A percentile compares a stretch with the other conserved stretches of the same genome.
phyloP scores from a whole-genome alignment of 352 stramenopile species.

The Pythium aristosporum region DNA sequence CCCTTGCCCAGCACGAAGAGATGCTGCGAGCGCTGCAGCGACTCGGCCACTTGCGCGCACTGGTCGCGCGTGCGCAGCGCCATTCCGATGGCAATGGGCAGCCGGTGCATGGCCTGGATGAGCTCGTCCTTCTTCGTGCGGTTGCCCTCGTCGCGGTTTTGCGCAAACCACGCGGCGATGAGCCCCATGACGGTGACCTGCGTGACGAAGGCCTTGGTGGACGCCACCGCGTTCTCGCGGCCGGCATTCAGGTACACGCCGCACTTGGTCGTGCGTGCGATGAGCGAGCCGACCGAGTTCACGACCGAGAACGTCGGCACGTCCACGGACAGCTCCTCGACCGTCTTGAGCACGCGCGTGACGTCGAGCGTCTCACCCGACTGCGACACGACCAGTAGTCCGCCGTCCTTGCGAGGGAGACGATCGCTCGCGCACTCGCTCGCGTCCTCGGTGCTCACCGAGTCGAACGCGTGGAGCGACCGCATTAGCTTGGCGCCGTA shows the following conservation, averaged over 20 bases:
- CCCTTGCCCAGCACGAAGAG: conserved; percentile 95
- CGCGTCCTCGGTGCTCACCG: conserved; percentile 89
- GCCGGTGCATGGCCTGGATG: conserved; percentile 94
- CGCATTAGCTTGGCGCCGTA: conserved; percentile 96
- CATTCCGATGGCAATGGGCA: conserved; percentile 98
- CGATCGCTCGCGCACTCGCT: conserved; percentile 90
- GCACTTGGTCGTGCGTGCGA: conserved; percentile 92
- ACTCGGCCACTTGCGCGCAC: conserved; percentile 89
- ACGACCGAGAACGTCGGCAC: conserved; percentile 93
- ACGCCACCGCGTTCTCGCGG: conserved; percentile 97
- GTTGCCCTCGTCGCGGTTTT: conserved; percentile 86
- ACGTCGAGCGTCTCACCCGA: conserved; percentile 98
- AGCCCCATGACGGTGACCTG: conserved; percentile 93
- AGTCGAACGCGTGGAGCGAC: conserved; percentile 94
- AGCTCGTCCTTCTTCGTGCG: conserved; percentile 85
- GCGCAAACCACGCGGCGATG: conserved; percentile 90
- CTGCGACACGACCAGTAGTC: conserved; percentile 96
- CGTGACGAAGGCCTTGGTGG: conserved; percentile 99
- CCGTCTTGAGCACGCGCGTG: conserved; percentile 90
- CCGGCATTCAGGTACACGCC: conserved; percentile 98
- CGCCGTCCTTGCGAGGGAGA: conserved; percentile 85
- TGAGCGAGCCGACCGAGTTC: conserved; percentile 97
- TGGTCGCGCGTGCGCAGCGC: conserved; percentile 91
- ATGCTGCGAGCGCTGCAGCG: conserved; percentile 90
- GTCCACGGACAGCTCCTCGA: conserved; percentile 69